Evolutionary conservation across 352 stramenopile genomes (phyloP).

Genomic region (Globisporangium lucens): DNA sequence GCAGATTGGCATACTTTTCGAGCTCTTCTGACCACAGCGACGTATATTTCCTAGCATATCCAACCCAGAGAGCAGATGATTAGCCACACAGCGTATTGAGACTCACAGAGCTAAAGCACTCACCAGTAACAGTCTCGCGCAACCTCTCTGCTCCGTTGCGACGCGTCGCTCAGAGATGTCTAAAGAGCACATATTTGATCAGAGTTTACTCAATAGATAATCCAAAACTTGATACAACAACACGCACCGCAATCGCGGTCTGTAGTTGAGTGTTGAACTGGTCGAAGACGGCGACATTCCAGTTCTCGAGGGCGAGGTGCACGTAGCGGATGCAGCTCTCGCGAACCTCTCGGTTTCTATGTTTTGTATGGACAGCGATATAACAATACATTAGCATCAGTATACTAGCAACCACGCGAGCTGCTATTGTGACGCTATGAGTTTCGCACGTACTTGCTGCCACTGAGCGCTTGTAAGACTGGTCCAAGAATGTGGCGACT

Average conservation of each 20-base stretch:
- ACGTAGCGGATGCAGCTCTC: slow-evolving; percentile 62
- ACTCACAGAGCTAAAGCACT: background rate
- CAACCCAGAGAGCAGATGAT: background rate
- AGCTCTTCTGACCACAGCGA: slow-evolving; percentile 43
- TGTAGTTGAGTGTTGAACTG: slow-evolving; percentile 42
- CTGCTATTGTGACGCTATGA: no score
- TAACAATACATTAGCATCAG: background rate
- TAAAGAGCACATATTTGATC: slow-evolving; percentile 9
- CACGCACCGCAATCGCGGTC: slow-evolving; percentile 30
- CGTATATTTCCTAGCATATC: slow-evolving; percentile 37
- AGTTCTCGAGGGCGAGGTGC: slow-evolving; percentile 38
- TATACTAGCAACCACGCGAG: background rate
- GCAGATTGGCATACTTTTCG: slow-evolving; percentile 27
- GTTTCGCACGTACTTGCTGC: slow-evolving; percentile 43
- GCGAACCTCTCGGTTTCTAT: slow-evolving; percentile 56
- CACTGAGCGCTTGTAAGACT: slow-evolving; percentile 37
- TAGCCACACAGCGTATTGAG: background rate
- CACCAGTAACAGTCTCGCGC: slow-evolving; percentile 65
- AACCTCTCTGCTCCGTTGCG: slow-evolving; percentile 49
- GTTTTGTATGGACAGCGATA: background rate
- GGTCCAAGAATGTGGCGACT: slow-evolving; percentile 50
- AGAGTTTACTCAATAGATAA: background rate
- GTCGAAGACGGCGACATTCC: slow-evolving; percentile 36
- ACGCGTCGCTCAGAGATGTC: slow-evolving; percentile 50
- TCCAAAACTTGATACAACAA: background rate